Conservation (phyloP, 1,284 basidiomycete genomes). For the Chiua sp. region DNA sequence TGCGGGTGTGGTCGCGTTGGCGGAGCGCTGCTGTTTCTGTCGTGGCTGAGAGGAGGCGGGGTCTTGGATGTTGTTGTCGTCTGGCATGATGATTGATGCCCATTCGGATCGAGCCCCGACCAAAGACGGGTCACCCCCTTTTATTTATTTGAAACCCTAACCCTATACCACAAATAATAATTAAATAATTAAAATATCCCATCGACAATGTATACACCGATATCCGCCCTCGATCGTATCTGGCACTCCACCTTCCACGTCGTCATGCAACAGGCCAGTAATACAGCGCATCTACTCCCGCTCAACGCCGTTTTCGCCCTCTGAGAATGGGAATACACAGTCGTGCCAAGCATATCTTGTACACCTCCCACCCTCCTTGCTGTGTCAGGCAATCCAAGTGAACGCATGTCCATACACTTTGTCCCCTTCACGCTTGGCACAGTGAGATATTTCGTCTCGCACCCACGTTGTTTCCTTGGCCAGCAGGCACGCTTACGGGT, state of each 20-base stretch:
- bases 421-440: too few species aligned
- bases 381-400: too few species aligned
- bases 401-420: too few species aligned
- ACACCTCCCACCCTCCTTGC: too few species aligned
- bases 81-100: slow-evolving; percentile 48
- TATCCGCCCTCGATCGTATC: slow-evolving; percentile 28
- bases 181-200: too few species aligned
- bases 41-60: slow-evolving; percentile 40
- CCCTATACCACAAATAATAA: slow-evolving; percentile 13
- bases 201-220: slow-evolving; percentile 8
- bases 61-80: slow-evolving; percentile 39
- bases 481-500: too few species aligned
- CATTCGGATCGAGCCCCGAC: slow-evolving; percentile 35
- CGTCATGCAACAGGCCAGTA: slow-evolving; percentile 23
- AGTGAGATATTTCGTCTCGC: too few species aligned
- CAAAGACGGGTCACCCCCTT: slow-evolving; percentile 10
- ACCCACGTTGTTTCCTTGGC: too few species aligned
- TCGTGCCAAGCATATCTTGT: too few species aligned
- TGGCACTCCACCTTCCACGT: slow-evolving; percentile 17
- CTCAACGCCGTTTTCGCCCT: slow-evolving; percentile 20
- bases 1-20: slow-evolving; percentile 32
- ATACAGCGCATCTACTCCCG: too few species aligned
- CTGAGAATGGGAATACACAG: slow-evolving; percentile 14
- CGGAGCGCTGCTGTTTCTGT: slow-evolving; percentile 41
- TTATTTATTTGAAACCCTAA: slow-evolving; percentile 38